Conservation (phyloP, 2,329 filamentous ascomycete species). For the Apiospora rasikravindrae region DNA sequence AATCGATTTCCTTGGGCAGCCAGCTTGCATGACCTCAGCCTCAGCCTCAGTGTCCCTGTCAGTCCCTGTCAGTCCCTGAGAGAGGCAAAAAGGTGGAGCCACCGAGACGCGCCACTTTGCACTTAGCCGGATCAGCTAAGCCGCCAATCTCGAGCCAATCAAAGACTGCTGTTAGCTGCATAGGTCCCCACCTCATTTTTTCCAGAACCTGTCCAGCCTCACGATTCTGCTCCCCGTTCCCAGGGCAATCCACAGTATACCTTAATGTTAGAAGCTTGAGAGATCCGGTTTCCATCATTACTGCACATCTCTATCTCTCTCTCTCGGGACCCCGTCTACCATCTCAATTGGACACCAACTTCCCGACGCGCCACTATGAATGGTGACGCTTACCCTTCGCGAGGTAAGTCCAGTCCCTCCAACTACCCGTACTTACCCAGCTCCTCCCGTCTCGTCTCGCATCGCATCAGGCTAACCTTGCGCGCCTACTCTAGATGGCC, state of each 20-base stretch:
- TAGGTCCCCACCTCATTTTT: conserved; percentile 17
- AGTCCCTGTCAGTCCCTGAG: neutral
- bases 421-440: conserved; percentile 21
- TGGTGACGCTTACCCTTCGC: conserved; percentile 80
- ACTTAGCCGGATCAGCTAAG: neutral
- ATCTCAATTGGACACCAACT: conserved; percentile 21
- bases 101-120: neutral
- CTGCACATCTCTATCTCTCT: conserved; percentile 10
- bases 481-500: conserved; percentile 46
- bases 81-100: neutral
- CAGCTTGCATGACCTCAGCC: neutral
- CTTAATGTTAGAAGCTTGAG: conserved; percentile 18
- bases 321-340: conserved; percentile 17
- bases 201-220: conserved; percentile 16
- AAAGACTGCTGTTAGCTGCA: neutral
- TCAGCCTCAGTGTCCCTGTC: conserved; percentile 20
- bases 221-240: neutral
- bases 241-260: neutral
- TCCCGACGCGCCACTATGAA: conserved; percentile 65
- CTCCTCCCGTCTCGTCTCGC: conserved; percentile 25
- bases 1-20: neutral
- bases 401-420: conserved; percentile 61
- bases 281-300: conserved; percentile 24
- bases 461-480: conserved; percentile 32
- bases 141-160: neutral